These are phyloP conservation scores for Arthrobotrys sphaeroides DNA, from an alignment of 2,329 filamentous ascomycete species.

Conservation along the genomic window DNA sequence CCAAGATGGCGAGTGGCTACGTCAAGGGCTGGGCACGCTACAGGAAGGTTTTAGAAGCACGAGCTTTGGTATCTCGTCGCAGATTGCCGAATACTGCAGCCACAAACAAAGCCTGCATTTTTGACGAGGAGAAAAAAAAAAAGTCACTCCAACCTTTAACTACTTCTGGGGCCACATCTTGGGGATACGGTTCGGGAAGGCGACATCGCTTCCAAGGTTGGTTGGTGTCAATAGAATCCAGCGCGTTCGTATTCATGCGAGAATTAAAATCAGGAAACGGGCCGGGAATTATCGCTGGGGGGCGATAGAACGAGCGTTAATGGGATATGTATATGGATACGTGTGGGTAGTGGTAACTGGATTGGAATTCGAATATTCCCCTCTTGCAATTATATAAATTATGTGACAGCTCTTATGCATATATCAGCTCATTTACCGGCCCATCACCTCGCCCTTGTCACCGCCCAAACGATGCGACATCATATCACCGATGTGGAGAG, in stretches of 20 bases:
- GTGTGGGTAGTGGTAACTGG: conserved; percentile 1
- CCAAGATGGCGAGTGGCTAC: neutral
- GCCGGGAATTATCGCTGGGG: neutral
- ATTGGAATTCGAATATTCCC: conserved; percentile 3
- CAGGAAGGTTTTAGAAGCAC: neutral
- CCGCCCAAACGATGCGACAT: conserved; percentile 16
- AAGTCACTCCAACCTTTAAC: conserved; percentile 16
- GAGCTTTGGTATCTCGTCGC: conserved; percentile 19
- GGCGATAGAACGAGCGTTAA: neutral
- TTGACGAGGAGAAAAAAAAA: neutral
- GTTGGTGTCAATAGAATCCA: neutral
- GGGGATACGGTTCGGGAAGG: conserved; percentile 29
- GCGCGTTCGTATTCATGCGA: conserved; percentile 1
- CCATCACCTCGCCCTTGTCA: conserved; percentile 12
- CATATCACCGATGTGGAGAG: conserved; percentile 35
- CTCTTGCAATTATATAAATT: conserved; percentile 9
- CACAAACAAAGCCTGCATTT: neutral
- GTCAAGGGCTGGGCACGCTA: conserved; percentile 5
- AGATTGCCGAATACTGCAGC: conserved; percentile 39
- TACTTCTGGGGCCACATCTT: conserved; percentile 4
- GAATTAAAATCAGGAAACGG: conserved; percentile 23
- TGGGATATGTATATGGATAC: conserved; percentile 10
- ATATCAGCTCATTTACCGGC: conserved; percentile 48
- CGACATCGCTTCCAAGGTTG: conserved; percentile 35
- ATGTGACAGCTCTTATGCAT: conserved; percentile 40